phyloP scores from a whole-genome alignment of 2,329 filamentous ascomycete species.

The Orbilia oligospora region DNA sequence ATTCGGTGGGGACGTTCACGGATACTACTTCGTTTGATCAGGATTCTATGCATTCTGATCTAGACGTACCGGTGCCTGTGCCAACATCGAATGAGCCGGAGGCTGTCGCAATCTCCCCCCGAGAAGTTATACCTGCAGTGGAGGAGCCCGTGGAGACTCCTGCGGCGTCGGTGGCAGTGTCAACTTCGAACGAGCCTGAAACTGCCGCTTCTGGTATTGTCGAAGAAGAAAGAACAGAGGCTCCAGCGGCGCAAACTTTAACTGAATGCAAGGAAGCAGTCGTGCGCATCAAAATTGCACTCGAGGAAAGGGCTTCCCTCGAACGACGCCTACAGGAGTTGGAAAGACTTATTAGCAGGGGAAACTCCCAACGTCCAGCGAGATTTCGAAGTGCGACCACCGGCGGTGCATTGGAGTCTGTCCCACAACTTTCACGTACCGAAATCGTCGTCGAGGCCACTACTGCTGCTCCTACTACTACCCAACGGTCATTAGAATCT shows the following conservation, averaged over 20 bases:
- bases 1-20: slow-evolving; percentile 35
- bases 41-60: slow-evolving; percentile 13
- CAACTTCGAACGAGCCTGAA: slow-evolving; percentile 23
- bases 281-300: slow-evolving; percentile 49
- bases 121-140: slow-evolving; percentile 2
- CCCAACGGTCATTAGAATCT: neutral
- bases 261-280: slow-evolving; percentile 53
- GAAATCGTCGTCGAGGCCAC: slow-evolving; percentile 27
- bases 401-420: slow-evolving; percentile 28
- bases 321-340: slow-evolving; percentile 53
- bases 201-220: neutral
- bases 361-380: slow-evolving; percentile 13
- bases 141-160: neutral
- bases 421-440: slow-evolving; percentile 6
- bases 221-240: slow-evolving; percentile 1
- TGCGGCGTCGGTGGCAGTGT: slow-evolving; percentile 10
- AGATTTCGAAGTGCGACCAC: slow-evolving; percentile 3
- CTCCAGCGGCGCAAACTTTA: slow-evolving; percentile 12
- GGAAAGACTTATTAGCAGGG: slow-evolving; percentile 48
- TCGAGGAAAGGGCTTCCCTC: slow-evolving; percentile 50
- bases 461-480: too few relatives aligned
- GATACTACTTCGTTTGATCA: slow-evolving; percentile 42
- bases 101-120: neutral
- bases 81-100: slow-evolving; percentile 8
- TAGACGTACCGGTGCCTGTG: neutral